These are phyloP conservation scores for Auricularia sp. DNA, from an alignment of 768 basidiomycete genomes.

Conservation along the genomic window DNA sequence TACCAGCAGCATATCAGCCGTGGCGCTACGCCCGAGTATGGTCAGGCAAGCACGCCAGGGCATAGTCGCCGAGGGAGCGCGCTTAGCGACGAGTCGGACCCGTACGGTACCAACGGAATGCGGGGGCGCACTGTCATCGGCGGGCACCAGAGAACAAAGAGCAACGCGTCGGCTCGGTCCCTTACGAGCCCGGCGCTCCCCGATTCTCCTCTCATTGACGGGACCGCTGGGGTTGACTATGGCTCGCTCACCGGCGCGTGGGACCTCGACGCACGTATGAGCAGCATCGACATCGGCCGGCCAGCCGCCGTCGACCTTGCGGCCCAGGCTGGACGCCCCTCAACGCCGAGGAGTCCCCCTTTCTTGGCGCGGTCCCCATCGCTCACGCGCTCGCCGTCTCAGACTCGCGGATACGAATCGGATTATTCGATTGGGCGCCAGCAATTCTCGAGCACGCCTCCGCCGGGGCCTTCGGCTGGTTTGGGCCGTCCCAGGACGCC, in stretches of 20 bases:
- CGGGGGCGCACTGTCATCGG: not conserved
- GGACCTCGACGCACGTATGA: not conserved
- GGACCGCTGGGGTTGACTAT: not conserved
- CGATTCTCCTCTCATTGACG: constrained; percentile 41
- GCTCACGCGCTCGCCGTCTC: constrained; percentile 1
- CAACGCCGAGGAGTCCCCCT: not conserved
- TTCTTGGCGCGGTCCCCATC: not conserved
- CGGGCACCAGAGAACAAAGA: not conserved
- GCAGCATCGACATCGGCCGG: not conserved
- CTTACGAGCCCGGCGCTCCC: constrained; percentile 47
- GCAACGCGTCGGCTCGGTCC: constrained; percentile 36
- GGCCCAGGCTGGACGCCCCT: not conserved
- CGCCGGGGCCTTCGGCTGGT: not conserved
- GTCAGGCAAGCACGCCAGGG: not conserved
- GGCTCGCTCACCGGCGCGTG: not conserved
- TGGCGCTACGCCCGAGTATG: not conserved
- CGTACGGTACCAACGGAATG: not conserved
- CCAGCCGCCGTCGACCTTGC: not conserved
- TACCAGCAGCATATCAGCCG: constrained; percentile 1
- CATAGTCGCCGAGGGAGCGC: not conserved
- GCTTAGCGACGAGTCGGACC: not conserved
- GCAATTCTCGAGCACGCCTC: constrained; percentile 14
- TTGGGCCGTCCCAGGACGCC: constrained; percentile 41
- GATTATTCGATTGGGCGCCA: constrained; percentile 40
- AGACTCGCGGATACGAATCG: constrained; percentile 39